Evolutionary conservation across 768 basidiomycete genomes (phyloP).

Genomic region (Pisolithus marmoratus): DNA sequence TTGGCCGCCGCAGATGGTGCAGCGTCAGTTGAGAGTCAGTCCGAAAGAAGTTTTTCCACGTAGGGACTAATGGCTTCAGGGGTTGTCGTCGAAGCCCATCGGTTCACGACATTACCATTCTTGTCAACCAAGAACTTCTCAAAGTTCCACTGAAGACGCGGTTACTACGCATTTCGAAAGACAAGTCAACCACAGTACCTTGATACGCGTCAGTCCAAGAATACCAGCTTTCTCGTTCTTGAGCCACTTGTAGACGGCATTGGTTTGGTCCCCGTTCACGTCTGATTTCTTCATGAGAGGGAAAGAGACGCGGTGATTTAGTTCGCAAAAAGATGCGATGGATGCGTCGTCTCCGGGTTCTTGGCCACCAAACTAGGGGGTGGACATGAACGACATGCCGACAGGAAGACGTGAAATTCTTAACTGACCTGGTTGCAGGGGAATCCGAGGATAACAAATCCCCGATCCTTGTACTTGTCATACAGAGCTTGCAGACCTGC

Average conservation of each 20-base stretch:
- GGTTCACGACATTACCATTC: constrained; percentile 67
- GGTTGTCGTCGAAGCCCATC: constrained; percentile 73
- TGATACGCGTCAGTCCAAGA: constrained; percentile 66
- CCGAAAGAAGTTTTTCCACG: constrained; percentile 53
- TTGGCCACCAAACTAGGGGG: constrained; percentile 71
- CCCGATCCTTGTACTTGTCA: constrained; percentile 74
- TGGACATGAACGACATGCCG: not conserved
- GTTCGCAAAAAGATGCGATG: constrained; percentile 66
- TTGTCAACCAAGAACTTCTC: constrained; percentile 84
- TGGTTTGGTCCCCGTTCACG: constrained; percentile 83
- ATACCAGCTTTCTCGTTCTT: constrained; percentile 75
- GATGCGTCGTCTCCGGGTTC: constrained; percentile 79
- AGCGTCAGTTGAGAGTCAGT: constrained; percentile 12
- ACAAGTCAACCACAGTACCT: constrained; percentile 39
- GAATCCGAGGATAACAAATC: constrained; percentile 80
- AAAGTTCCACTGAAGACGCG: constrained; percentile 69
- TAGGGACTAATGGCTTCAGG: constrained; percentile 59
- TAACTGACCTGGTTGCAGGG: constrained; percentile 76
- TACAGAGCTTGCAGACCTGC: constrained; percentile 74
- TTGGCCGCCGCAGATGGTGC: not conserved
- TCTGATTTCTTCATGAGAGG: constrained; percentile 91
- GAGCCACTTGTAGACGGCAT: constrained; percentile 81
- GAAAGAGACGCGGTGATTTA: constrained; percentile 88
- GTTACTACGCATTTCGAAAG: not conserved
- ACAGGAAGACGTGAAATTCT: not conserved